Evolutionary conservation across 768 basidiomycete genomes (phyloP).

Genomic region (Coprinellus micaceus): DNA sequence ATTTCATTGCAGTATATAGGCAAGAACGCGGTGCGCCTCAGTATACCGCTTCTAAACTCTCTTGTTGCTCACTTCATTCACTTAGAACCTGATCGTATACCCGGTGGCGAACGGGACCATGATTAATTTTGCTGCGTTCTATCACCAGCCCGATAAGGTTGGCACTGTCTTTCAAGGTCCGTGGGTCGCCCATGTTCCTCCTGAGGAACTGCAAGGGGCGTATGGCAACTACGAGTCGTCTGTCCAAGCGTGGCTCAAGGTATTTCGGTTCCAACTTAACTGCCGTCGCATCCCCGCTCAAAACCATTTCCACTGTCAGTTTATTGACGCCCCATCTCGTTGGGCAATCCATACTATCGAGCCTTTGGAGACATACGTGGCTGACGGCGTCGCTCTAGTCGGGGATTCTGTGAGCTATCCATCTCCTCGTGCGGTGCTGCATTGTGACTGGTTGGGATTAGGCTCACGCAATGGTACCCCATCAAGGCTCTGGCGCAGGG

Average conservation of each 20-base stretch:
- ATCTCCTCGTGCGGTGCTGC: not conserved
- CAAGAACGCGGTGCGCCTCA: constrained; percentile 18
- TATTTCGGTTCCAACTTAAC: constrained; percentile 8
- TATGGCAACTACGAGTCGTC: constrained; percentile 16
- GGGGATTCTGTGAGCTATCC: constrained; percentile 21
- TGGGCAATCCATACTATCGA: constrained; percentile 21
- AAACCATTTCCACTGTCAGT: no score
- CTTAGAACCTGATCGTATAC: constrained; percentile 45
- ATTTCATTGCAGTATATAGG: constrained; percentile 16
- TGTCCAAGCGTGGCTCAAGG: constrained; percentile 13
- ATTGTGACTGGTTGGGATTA: not conserved
- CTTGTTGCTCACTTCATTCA: no score
- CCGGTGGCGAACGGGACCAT: constrained; percentile 44
- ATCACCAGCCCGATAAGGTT: constrained; percentile 11
- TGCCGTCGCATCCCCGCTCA: no score
- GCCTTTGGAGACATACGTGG: constrained; percentile 15
- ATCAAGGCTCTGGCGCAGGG: constrained; percentile 47
- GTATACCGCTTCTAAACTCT: not conserved
- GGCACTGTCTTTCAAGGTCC: constrained; percentile 14
- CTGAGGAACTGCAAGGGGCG: constrained; percentile 10
- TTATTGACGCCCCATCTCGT: constrained; percentile 15
- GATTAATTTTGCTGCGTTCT: constrained; percentile 47
- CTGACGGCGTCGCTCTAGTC: constrained; percentile 18
- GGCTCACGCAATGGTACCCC: constrained; percentile 47
- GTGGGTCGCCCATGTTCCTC: constrained; percentile 13